These are phyloP conservation scores for Taphrina confusa DNA, from an alignment of 1,139 yeast genomes.

Conservation along the genomic window DNA sequence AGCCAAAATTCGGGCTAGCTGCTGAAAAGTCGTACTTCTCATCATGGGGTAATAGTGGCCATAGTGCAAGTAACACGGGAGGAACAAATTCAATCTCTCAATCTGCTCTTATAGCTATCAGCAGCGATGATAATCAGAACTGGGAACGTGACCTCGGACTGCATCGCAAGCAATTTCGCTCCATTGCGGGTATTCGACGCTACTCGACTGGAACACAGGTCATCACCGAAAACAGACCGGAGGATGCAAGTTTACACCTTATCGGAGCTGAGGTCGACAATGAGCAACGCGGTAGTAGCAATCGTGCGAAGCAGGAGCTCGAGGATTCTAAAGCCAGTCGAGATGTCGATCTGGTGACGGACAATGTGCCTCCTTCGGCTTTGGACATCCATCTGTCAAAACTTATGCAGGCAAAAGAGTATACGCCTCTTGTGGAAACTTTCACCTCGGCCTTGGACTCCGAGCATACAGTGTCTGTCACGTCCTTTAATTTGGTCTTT, in stretches of 20 bases:
- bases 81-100: constrained; percentile 19
- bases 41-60: constrained; percentile 22
- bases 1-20: constrained; percentile 28
- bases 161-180: constrained; percentile 19
- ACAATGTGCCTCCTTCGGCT: background rate
- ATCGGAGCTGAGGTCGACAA: background rate
- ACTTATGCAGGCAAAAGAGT: background rate
- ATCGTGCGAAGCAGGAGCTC: background rate
- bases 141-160: constrained; percentile 11
- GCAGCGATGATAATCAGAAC: constrained; percentile 15
- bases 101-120: constrained; percentile 4
- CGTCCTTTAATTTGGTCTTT: constrained; percentile 14
- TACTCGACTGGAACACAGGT: constrained; percentile 25
- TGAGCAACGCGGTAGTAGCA: too few relatives aligned
- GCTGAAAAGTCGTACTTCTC: constrained; percentile 25
- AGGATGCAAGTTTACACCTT: background rate
- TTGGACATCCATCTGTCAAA: background rate
- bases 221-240: background rate
- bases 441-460: background rate
- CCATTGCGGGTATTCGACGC: constrained; percentile 24
- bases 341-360: background rate
- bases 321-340: background rate
- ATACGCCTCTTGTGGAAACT: background rate
- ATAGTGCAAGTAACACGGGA: constrained; percentile 11
- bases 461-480: background rate